phyloP scores from a whole-genome alignment of 2,329 filamentous ascomycete species.

The Aspergillus fumigatus region DNA sequence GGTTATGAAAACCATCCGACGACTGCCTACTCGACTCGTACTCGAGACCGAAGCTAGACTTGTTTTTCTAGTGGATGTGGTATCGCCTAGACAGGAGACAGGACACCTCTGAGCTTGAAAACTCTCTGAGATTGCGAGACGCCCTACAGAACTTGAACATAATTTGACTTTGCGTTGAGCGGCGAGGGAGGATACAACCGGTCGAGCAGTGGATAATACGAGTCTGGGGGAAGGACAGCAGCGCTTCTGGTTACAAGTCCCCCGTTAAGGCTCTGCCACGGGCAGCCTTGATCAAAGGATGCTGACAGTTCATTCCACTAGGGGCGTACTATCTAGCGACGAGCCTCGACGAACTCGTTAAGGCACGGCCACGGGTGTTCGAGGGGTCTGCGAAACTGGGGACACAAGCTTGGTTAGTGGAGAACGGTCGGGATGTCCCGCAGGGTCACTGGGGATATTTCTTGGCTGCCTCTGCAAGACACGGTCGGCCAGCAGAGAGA shows the following conservation, averaged over 20 bases:
- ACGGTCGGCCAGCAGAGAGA: too few relatives aligned
- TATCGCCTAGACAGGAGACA: conserved; percentile 11
- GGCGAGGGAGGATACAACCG: conserved; percentile 4
- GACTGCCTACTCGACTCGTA: conserved; percentile 11
- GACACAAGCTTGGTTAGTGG: conserved; percentile 2
- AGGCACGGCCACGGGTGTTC: conserved; percentile 3
- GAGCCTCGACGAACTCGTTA: conserved; percentile 8
- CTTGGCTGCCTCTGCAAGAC: too few relatives aligned
- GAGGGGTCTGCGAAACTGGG: conserved; percentile 3
- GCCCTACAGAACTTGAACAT: conserved; percentile 2
- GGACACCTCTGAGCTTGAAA: conserved; percentile 6
- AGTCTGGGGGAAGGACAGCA: background rate
- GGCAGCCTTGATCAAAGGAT: conserved; percentile 7
- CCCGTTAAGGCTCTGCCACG: conserved; percentile 6
- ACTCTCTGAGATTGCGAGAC: background rate
- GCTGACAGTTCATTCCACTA: conserved; percentile 1
- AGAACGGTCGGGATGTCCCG: background rate
- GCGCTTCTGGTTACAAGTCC: background rate
- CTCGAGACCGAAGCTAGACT: conserved; percentile 11
- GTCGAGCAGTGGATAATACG: conserved; percentile 1
- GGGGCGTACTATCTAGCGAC: conserved; percentile 6
- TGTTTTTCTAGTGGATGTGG: conserved; percentile 8
- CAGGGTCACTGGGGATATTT: too few relatives aligned
- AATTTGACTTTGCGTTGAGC: conserved; percentile 1
- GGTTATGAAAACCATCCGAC: conserved; percentile 12